Percentiles rank a stretch among this genome's conserved stretches.
These are phyloP conservation scores for Cercospora sp. DNA, from an alignment of 2,329 filamentous ascomycete species.

Conservation along the genomic window DNA sequence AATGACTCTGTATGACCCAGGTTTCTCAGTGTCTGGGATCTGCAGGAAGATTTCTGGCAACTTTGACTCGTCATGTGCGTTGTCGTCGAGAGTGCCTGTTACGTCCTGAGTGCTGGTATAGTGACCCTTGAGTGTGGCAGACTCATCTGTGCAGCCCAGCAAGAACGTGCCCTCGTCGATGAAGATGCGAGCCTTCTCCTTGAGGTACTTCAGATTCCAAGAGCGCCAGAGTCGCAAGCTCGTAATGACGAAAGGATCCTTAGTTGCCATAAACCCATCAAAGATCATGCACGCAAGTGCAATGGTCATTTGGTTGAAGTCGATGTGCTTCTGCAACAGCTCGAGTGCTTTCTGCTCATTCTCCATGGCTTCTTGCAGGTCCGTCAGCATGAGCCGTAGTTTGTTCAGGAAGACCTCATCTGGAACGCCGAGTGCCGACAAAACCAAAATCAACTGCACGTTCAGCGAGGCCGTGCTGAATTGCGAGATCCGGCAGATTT, in stretches of 20 bases:
- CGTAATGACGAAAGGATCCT: slow-evolving; percentile 81
- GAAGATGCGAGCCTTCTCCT: slow-evolving; percentile 85
- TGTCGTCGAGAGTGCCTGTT: slow-evolving; percentile 37
- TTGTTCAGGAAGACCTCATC: slow-evolving; percentile 67
- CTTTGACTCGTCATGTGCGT: slow-evolving; percentile 35
- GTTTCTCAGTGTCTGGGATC: slow-evolving; percentile 56
- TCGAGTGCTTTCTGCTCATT: slow-evolving; percentile 64
- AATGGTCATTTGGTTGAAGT: slow-evolving; percentile 80
- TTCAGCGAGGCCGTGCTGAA: slow-evolving; percentile 81
- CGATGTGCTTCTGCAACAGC: slow-evolving; percentile 73
- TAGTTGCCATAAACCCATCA: slow-evolving; percentile 71
- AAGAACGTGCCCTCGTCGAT: slow-evolving; percentile 84
- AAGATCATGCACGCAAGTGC: slow-evolving; percentile 72
- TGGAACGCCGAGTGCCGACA: slow-evolving; percentile 73
- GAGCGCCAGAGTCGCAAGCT: slow-evolving; percentile 81
- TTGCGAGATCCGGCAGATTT: slow-evolving; percentile 80
- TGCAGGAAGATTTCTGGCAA: slow-evolving; percentile 90
- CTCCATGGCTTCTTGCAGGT: slow-evolving; percentile 69
- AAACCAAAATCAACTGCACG: slow-evolving; percentile 82
- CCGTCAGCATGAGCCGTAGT: slow-evolving; percentile 65
- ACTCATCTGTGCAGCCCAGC: slow-evolving; percentile 87
- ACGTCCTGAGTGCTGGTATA: slow-evolving; percentile 41
- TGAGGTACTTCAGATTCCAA: slow-evolving; percentile 86
- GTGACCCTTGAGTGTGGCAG: slow-evolving; percentile 71
- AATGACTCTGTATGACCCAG: slow-evolving; percentile 63